phyloP scores from a whole-genome alignment of 768 basidiomycete genomes.

The Collybiopsis luxurians region DNA sequence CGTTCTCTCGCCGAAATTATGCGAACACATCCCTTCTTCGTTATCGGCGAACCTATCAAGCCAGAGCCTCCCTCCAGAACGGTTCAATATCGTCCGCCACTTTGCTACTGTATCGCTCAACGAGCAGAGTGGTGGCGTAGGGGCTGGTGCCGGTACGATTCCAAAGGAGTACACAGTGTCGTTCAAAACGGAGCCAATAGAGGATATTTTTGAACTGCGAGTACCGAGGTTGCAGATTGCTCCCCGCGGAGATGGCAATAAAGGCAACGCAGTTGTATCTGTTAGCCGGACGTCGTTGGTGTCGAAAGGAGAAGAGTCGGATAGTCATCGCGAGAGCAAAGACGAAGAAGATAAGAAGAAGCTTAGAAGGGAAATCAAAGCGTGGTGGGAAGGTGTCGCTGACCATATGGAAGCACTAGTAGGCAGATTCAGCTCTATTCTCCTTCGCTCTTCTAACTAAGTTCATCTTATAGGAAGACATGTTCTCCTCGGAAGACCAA shows the following conservation, averaged over 20 bases:
- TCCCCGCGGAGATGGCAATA: slow-evolving; percentile 17
- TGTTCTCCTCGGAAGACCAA: slow-evolving; percentile 15
- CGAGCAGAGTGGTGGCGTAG: background rate
- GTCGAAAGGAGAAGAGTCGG: background rate
- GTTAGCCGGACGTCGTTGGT: background rate
- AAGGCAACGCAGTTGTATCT: background rate
- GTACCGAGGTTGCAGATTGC: slow-evolving; percentile 60
- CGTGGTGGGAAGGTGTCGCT: slow-evolving; percentile 65
- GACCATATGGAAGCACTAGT: slow-evolving; percentile 63
- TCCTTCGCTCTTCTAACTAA: background rate
- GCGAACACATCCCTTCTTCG: slow-evolving; percentile 40
- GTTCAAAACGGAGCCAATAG: slow-evolving; percentile 42
- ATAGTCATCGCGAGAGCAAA: slow-evolving; percentile 11
- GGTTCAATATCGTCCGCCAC: slow-evolving; percentile 32
- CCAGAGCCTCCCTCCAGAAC: background rate
- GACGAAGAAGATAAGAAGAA: slow-evolving; percentile 41
- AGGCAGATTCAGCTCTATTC: slow-evolving; percentile 16
- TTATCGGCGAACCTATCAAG: slow-evolving; percentile 12
- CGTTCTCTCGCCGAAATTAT: slow-evolving; percentile 35
- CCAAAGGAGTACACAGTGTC: slow-evolving; percentile 27
- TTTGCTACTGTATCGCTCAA: slow-evolving; percentile 32
- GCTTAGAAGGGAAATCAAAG: slow-evolving; percentile 57
- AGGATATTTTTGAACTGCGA: slow-evolving; percentile 60
- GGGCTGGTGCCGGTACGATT: background rate
- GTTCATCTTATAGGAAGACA: slow-evolving; percentile 39